A percentile compares a stretch with the other conserved stretches of the same genome.
Evolutionary conservation across 352 stramenopile genomes (phyloP).

Genomic region (Globisporangium heterothallicum): DNA sequence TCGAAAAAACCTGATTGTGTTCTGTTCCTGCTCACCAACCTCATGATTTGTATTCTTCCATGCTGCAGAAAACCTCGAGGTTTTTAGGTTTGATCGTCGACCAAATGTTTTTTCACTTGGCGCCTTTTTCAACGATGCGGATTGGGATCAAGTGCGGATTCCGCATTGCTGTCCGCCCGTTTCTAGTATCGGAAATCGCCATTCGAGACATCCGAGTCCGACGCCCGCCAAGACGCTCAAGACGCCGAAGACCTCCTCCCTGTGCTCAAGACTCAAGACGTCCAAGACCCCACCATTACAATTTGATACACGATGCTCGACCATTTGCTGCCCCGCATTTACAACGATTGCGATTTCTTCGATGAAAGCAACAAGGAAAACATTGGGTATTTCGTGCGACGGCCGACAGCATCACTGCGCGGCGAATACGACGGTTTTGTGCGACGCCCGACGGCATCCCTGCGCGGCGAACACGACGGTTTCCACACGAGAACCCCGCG

Average conservation of each 20-base stretch:
- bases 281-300: not conserved
- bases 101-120: too few species aligned
- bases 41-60: too few species aligned
- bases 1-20: too few species aligned
- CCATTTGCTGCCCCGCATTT: conserved; percentile 35
- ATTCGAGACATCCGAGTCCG: not conserved
- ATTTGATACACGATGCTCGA: too few species aligned
- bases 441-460: not conserved
- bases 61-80: too few species aligned
- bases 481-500: not conserved
- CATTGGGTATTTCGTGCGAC: conserved; percentile 46
- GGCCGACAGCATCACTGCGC: conserved; percentile 15
- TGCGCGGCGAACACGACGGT: conserved; percentile 7
- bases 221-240: conserved; percentile 3
- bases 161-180: too few species aligned
- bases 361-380: conserved; percentile 70
- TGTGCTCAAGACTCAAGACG: not conserved
- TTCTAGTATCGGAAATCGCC: not conserved
- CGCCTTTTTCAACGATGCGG: too few species aligned
- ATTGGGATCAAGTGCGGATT: too few species aligned
- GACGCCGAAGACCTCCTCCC: too few species aligned
- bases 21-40: too few species aligned
- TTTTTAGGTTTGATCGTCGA: too few species aligned
- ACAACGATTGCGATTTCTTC: conserved; percentile 31
- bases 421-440: conserved; percentile 4